Percentiles rank a stretch among this genome's conserved stretches.
Evolutionary conservation across 352 stramenopile species (phyloP).

Genomic region (Globisporangium spiculum): DNA sequence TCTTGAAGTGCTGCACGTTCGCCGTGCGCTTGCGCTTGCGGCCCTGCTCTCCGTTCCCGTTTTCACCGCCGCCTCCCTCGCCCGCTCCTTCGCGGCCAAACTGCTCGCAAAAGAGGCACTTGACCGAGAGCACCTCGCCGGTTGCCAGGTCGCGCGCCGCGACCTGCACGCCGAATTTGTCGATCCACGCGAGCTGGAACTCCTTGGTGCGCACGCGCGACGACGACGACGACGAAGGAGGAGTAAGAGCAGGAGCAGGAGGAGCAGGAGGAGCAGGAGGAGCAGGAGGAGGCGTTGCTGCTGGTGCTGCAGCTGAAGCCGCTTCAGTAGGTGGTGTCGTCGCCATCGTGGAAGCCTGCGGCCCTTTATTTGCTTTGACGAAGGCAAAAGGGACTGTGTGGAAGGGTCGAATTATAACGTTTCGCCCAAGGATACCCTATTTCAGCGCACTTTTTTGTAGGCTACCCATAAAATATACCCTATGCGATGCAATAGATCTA

Average conservation of each 20-base stretch:
- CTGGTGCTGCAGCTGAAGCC: neutral
- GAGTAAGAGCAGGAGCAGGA: too few relatives aligned
- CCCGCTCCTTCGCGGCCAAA: conserved; percentile 11
- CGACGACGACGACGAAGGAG: neutral
- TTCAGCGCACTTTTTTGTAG: too few relatives aligned
- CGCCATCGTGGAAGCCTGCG: neutral
- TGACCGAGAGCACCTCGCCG: conserved; percentile 14
- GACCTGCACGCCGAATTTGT: conserved; percentile 14
- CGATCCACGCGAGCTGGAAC: conserved; percentile 11
- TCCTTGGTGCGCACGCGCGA: conserved; percentile 10
- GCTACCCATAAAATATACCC: too few relatives aligned
- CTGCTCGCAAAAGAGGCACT: conserved; percentile 16
- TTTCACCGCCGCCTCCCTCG: too few relatives aligned
- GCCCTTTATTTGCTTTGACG: neutral
- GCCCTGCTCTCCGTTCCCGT: neutral
- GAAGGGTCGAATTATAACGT: too few relatives aligned
- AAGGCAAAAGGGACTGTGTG: neutral
- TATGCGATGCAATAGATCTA: too few relatives aligned
- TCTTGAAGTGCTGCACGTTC: conserved; percentile 19
- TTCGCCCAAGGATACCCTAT: too few relatives aligned
- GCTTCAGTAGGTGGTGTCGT: neutral
- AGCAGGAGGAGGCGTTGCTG: neutral
- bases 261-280: too few relatives aligned
- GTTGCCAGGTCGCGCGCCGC: conserved; percentile 3
- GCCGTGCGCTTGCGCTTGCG: conserved; percentile 17